phyloP scores from a whole-genome alignment of 495 filamentous ascomycete genomes.

The Penicillium paradoxum region DNA sequence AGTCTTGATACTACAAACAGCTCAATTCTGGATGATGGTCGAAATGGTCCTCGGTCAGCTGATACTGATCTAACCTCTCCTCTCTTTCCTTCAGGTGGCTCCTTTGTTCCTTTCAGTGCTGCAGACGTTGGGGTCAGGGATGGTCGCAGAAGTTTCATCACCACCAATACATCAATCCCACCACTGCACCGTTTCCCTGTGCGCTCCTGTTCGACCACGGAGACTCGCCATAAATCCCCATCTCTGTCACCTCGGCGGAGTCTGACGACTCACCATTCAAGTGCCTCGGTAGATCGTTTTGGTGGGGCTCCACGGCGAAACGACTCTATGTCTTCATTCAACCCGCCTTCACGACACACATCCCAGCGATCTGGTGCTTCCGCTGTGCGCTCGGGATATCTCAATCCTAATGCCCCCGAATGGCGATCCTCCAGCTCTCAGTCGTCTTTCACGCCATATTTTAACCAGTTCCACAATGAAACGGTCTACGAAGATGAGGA shows the following conservation, averaged over 20 bases:
- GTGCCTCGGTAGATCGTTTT: conserved; percentile 21
- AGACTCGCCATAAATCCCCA: conserved; percentile 22
- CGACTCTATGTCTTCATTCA: conserved; percentile 33
- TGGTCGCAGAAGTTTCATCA: conserved; percentile 28
- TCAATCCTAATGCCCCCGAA: not conserved
- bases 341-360: conserved; percentile 18
- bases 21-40: conserved; percentile 43
- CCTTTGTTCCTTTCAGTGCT: conserved; percentile 39
- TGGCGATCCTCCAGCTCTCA: conserved; percentile 19
- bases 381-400: conserved; percentile 3
- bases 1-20: conserved; percentile 47
- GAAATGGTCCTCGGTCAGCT: conserved; percentile 21
- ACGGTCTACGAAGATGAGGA: conserved; percentile 22
- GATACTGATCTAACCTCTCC: conserved; percentile 33
- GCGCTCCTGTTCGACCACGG: conserved; percentile 24
- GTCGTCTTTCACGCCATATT: conserved; percentile 22
- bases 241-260: conserved; percentile 35
- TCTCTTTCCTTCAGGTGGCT: conserved; percentile 33
- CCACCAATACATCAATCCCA: conserved; percentile 20
- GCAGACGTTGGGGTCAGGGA: conserved; percentile 40
- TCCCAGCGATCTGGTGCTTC: conserved; percentile 17
- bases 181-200: conserved; percentile 30
- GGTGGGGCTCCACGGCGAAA: conserved; percentile 31
- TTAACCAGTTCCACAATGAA: conserved; percentile 28
- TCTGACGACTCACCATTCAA: conserved; percentile 29